A percentile compares a stretch with the other conserved stretches of the same genome.
Conservation (phyloP, 1,284 basidiomycete genomes). For the Calocybe gambosa region DNA sequence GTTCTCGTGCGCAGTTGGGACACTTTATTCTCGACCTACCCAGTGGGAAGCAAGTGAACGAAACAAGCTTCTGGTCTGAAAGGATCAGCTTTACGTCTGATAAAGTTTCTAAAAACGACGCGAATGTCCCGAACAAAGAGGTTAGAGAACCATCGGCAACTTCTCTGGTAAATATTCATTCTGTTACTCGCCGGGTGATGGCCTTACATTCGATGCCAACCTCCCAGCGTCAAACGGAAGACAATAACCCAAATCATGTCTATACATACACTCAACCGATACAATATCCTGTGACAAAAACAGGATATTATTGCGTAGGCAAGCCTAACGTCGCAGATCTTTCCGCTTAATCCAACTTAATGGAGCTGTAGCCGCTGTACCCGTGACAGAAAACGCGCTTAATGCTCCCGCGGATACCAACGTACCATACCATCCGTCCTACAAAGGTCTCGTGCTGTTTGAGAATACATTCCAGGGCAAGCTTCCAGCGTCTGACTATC, state of each 20-base stretch:
- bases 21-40: slow-evolving; percentile 81
- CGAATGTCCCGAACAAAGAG: slow-evolving; percentile 21
- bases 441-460: slow-evolving; percentile 80
- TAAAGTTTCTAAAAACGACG: slow-evolving; percentile 17
- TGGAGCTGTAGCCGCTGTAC: slow-evolving; percentile 62
- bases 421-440: slow-evolving; percentile 69
- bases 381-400: slow-evolving; percentile 60
- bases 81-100: slow-evolving; percentile 48
- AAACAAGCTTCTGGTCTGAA: slow-evolving; percentile 78
- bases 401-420: slow-evolving; percentile 38
- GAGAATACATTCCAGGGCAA: slow-evolving; percentile 86
- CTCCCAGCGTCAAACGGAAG: slow-evolving; percentile 26
- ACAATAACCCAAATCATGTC: slow-evolving; percentile 43
- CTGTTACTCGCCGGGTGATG: slow-evolving; percentile 33
- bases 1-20: slow-evolving; percentile 66
- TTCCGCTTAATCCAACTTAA: slow-evolving; percentile 10
- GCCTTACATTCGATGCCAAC: slow-evolving; percentile 5
- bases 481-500: slow-evolving; percentile 91
- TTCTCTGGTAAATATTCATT: slow-evolving; percentile 36
- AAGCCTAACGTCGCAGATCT: slow-evolving; percentile 25
- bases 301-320: slow-evolving; percentile 96
- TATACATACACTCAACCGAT: slow-evolving; percentile 57
- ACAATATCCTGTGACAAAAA: slow-evolving; percentile 78
- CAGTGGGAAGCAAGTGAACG: slow-evolving; percentile 47
- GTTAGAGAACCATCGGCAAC: slow-evolving; percentile 59